phyloP scores from a whole-genome alignment of 75 land plant species.

The Azolla pinnata region DNA sequence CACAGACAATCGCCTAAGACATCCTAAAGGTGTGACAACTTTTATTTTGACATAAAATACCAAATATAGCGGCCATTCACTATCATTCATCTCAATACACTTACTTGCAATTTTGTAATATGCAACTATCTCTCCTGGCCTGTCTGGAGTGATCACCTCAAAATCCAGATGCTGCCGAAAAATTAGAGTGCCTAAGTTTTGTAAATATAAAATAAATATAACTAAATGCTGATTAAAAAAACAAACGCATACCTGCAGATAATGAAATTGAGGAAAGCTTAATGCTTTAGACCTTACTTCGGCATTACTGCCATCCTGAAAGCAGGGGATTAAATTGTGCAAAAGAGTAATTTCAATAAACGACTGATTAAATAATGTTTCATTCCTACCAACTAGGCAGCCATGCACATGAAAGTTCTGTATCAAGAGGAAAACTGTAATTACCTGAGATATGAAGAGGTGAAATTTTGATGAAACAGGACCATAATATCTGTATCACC shows the following conservation, averaged over 20 bases:
- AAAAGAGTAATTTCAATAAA: neutral
- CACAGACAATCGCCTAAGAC: too few species aligned
- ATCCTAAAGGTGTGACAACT: too few species aligned
- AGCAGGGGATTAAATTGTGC: conserved; percentile 5
- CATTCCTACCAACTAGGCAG: conserved; percentile 6
- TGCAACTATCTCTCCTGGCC: conserved; percentile 89
- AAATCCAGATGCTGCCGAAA: conserved; percentile 71
- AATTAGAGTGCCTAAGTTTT: neutral
- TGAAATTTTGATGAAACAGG: conserved; percentile 74
- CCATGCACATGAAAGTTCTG: neutral
- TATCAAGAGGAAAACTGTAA: too few species aligned
- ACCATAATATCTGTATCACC: conserved; percentile 53
- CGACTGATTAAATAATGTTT: too few species aligned
- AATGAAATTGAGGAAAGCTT: conserved; percentile 60
- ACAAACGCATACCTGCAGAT: conserved; percentile 63
- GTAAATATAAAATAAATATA: neutral
- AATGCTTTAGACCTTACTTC: conserved; percentile 54
- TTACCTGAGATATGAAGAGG: conserved; percentile 90
- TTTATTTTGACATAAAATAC: too few species aligned
- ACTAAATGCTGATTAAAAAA: neutral
- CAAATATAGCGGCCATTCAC: too few species aligned
- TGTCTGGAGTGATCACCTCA: conserved; percentile 59
- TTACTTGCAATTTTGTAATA: conserved; percentile 93
- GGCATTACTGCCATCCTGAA: conserved; percentile 75
- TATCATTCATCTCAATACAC: neutral